Evolutionary conservation across 768 basidiomycete genomes (phyloP), one percentile per base, ranked within the genome.

Genomic region (Serendipita vermifera): DNA sequence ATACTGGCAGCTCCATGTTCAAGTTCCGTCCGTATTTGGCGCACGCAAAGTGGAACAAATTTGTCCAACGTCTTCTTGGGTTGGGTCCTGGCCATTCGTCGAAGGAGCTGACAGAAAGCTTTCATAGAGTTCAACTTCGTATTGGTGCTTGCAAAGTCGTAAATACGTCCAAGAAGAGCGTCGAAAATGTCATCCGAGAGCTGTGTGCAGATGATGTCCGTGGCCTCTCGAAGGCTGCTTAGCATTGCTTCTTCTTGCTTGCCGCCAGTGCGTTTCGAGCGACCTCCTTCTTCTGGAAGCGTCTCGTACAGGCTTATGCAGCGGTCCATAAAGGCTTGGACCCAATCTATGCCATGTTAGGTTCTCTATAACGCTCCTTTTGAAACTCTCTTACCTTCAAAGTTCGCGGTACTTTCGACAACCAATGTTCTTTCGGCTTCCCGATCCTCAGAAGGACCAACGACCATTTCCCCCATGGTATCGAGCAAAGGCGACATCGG

Each of bases 211-310:
- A 92, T 76, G 55, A 85, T 77, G 64, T 92, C 88, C 62, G 85
- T 70, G 72, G 86, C 85, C 64, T 79, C 75, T 70, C 86, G 86
- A 67, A 88, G 77, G 17, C 85, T 78, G 64, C 83, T 87, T 55
- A 89, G 74, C 24, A 87, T 82, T 35, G 68, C 73, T 61, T 90
- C 84, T 72, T 84, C 87, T 69, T 75, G 77, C 66, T 86, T 87
- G n/a, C 87, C 87, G 22, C 87, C 87, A 1, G 88, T 89, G 33
- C 77, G 83, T 59, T 87, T 87, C 15, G 65, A 63, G 27, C 43
- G 9, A 41, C 94, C 94, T 9, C 88, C 91, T 69, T 94, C 93
- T 66, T 98, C 94, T 0, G 93, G 93, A 3, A 98, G 72, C 65
- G 94, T 93, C 70, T 92, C 88, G 64, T 85, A 93, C 17, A 97